Base-by-base conservation (phyloP, 805 yeast genomes). In the Brettanomyces nanus region DNA sequence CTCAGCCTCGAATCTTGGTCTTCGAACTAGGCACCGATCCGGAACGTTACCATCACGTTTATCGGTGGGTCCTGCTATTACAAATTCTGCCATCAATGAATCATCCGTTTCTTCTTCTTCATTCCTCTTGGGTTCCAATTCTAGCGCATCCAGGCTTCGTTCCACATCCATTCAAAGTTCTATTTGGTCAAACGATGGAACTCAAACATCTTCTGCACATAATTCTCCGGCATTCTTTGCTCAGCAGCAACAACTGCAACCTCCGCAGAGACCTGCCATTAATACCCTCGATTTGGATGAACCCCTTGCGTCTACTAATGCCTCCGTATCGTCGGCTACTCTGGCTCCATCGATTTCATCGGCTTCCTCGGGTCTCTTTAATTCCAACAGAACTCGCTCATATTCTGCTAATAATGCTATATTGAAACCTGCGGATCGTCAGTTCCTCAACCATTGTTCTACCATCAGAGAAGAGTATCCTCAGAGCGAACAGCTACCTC, bases 31-130 rank as follows among this genome's bases (percentile, higher is more conserved):
- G 44, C 75, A 82, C 32, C 69, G 94, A 45, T 83, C 92, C 2
- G 92, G 92, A 3, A 84, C 94, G 11, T 61, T 84, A 34, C 90
- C 92, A 6, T 77, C 87, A 17, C 62, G 80, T 34, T 67, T 78
- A 38, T 51, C 61, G 31, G 36, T 26, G 26, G 18, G 34, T 19
- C 26, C 21, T 13, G 26, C 14, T 6, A 20, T 30, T n/a, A 11
- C 20, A 18, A 30, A 30, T 18, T 20, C 18, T 6, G 18, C 7
- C 19, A 15, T 20, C 13, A 13, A 19, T n/a, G 18, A 4, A 6
- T 18, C 19, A 15, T 6, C 18, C 6, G 19, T 15, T 19, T 17
- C 17, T 3, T 30, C 33, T 11, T 9, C 33, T 3, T n/a, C 33
- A 30, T 23, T 23, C 11, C 26, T 23, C 7, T 11, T 23, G n/a